Base-by-base conservation (phyloP, 1,284 basidiomycete species). In the Cutaneotrichosporon spelunceum region DNA sequence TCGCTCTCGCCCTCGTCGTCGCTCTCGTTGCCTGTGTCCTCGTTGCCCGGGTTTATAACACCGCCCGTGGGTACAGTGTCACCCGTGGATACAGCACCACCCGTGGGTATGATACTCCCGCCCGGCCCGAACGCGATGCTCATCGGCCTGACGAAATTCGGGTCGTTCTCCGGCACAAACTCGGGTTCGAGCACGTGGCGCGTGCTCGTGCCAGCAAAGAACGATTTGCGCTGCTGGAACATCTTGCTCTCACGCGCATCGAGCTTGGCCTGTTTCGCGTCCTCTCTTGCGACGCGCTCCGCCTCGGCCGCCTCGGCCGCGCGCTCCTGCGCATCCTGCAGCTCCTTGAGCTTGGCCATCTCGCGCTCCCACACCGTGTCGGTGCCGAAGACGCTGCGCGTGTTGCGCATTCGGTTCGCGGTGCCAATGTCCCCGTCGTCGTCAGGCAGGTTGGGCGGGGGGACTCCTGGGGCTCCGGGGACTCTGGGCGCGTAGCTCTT, bases 331-430 rank as follows among this genome's bases (percentile, higher is more conserved):
- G n/a, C 61, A 49, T 66, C 61, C 19, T 75, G 65, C 4, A 74
- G 70, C 1, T 63, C 50, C 42, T 69, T 70, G 33, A 78, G 62
- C 63, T 76, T 78, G 27, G 64, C 67, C 71, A 78, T 69, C 58
- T 79, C 78, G 29, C 67, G 68, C 56, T 79, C 73, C 78, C 77
- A 80, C 11, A 79, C 44, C 47, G 70, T 68, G 65, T 78, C 77
- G 9, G 75, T 73, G 9, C 78, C 76, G 59, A 78, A 79, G 0
- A 79, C 75, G 7, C 73, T 77, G 44, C 64, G 66, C 1, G 71
- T 70, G 54, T 75, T 75, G 21, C 64, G 57, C 52, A 75, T 64
- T 30, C 29, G 53, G n/a, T 21, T 29, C 29, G 36, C 36, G 16
- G 21, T 49, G 16, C 53, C 53, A 11, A 55, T 16, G 27, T 55